Evolutionary conservation across 805 yeast genomes (phyloP).

Genomic region (Ogataea angusta): DNA sequence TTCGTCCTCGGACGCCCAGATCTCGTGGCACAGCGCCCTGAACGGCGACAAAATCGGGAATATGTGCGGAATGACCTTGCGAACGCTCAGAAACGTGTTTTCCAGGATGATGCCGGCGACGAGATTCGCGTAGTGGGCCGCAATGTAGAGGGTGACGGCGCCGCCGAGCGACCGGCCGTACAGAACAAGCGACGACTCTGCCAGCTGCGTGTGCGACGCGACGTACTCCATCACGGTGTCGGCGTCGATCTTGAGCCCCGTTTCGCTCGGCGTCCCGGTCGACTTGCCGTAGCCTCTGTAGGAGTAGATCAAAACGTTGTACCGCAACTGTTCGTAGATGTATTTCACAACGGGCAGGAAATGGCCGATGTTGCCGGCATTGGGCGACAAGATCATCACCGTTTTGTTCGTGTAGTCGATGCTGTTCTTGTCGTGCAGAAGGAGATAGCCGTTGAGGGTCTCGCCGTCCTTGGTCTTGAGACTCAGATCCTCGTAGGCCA

Average conservation of each 20-base stretch:
- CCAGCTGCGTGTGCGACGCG: constrained; percentile 48
- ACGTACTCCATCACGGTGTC: constrained; percentile 64
- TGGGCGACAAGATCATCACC: constrained; percentile 77
- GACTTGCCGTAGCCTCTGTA: constrained; percentile 90
- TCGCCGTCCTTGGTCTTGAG: constrained; percentile 71
- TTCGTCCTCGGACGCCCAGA: constrained; percentile 74
- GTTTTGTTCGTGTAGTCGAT: constrained; percentile 56
- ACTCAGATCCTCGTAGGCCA: constrained; percentile 60
- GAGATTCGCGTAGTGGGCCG: constrained; percentile 49
- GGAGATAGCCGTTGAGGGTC: constrained; percentile 58
- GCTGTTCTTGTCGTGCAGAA: constrained; percentile 45
- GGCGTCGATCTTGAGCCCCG: constrained; percentile 80
- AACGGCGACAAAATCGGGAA: constrained; percentile 64
- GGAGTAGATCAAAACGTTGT: constrained; percentile 80
- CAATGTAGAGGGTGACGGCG: constrained; percentile 84
- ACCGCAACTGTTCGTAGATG: constrained; percentile 57
- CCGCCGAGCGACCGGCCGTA: constrained; percentile 95
- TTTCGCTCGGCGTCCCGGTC: constrained; percentile 71
- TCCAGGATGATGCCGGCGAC: constrained; percentile 73
- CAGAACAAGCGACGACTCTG: constrained; percentile 53
- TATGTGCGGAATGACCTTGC: constrained; percentile 68
- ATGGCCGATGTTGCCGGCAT: constrained; percentile 95
- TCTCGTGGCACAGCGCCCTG: constrained; percentile 64
- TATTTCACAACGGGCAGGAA: constrained; percentile 75
- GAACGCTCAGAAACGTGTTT: constrained; percentile 77